Evolutionary conservation across 2,329 filamentous ascomycete species (phyloP), one percentile per base, ranked within the genome.

Genomic region (Neofusicoccum sp.): DNA sequence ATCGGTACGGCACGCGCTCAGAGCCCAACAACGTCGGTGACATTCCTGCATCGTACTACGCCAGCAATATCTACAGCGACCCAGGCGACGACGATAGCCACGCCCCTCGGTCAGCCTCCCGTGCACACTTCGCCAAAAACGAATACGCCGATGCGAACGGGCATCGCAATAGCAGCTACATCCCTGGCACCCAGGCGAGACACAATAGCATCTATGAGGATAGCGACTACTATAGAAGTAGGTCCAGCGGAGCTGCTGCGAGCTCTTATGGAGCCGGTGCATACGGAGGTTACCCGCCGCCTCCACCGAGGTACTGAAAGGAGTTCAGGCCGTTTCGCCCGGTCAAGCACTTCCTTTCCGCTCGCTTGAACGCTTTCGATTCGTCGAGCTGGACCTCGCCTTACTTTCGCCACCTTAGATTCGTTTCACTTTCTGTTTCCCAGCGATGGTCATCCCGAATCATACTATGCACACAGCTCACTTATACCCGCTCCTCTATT

Each of bases 1-100:
- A 53, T 70, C 71, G 31, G 66, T 71, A 72, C 31, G 72, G 71
- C 16, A 73, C 67, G 0, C 65, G 69, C 31, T 74, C 73, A 7
- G 73, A 76, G 28, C 64, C 71, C 4, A 68, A 66, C 16, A 68
- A 66, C 20, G 65, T 75, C 2, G 67, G 66, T 20, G 71, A 74
- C 12, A 65, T 71, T 7, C 69, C 72, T 3, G 61, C 59, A 31
- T 67, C 60, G 48, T 72, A 72, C 45, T 74, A 74, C 48, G 57
- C 66, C 2, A 71, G 70, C 5, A 71, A 71, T 45, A 63, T 72
- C 8, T 69, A 74, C 49, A 61, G 51, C 61, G 70, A 68, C n/a
- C 51, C 65, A 1, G 69, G 71, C 7, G 73, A 75, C 16, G 70
- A 73, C 3, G 63, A 65, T 30, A 64, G 40, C n/a, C 30, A 24